These are phyloP conservation scores for Betula pendula DNA, from an alignment of 306 rosid genomes.

Conservation along the genomic window DNA sequence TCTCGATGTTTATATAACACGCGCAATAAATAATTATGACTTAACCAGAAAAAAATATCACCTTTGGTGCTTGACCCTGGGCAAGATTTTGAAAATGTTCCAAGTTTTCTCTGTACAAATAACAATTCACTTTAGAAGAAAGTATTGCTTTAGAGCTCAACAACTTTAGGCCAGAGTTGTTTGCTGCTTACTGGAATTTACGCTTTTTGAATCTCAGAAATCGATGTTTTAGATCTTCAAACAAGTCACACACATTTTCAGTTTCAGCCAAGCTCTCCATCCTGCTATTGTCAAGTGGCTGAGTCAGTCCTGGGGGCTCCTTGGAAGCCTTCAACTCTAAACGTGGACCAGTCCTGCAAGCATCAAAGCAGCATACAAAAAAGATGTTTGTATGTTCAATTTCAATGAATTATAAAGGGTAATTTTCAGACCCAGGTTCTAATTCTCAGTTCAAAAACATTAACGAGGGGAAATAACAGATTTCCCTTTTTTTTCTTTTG, in stretches of 20 bases:
- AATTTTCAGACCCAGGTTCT: background rate
- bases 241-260: conserved; percentile 46
- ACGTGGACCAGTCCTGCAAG: conserved; percentile 53
- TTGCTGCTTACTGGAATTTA: conserved; percentile 60
- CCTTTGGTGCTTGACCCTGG: conserved; percentile 83
- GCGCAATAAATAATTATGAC: background rate
- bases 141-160: conserved; percentile 4
- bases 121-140: conserved; percentile 30
- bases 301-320: conserved; percentile 50
- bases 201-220: conserved; percentile 72
- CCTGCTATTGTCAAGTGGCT: conserved; percentile 47
- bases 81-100: conserved; percentile 79
- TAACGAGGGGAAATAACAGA: background rate
- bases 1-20: background rate
- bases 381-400: conserved; percentile 1
- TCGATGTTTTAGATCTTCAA: conserved; percentile 64
- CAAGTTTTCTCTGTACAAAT: conserved; percentile 51
- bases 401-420: conserved; percentile 19
- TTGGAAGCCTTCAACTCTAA: conserved; percentile 59
- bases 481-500: background rate
- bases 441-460: background rate
- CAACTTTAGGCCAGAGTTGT: conserved; percentile 20
- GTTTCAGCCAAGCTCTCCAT: conserved; percentile 39
- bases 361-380: conserved; percentile 14
- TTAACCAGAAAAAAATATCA: conserved; percentile 23